These are phyloP conservation scores for Candida andamanensis DNA, from an alignment of 805 yeast genomes.

Conservation along the genomic window DNA sequence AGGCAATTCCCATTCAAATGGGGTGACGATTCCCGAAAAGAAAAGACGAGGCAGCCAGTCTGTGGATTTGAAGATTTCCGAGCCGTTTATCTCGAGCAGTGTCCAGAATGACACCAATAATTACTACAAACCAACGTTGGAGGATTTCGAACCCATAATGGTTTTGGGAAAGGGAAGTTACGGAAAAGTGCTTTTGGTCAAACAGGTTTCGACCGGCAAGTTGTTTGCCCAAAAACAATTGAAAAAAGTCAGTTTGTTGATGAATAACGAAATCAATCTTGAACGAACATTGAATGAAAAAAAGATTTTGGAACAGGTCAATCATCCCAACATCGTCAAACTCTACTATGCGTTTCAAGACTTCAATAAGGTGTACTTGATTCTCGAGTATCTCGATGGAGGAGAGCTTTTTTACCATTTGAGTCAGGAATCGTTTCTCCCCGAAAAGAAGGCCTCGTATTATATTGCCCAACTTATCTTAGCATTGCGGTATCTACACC, in stretches of 20 bases:
- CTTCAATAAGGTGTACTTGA: slow-evolving; percentile 36
- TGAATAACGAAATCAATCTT: slow-evolving; percentile 24
- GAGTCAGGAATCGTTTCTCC: slow-evolving; percentile 19
- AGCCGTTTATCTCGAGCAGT: slow-evolving; percentile 12
- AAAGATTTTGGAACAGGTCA: slow-evolving; percentile 35
- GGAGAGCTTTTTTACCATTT: slow-evolving; percentile 44
- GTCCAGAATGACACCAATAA: slow-evolving; percentile 4
- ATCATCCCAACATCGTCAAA: slow-evolving; percentile 42
- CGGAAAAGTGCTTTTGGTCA: slow-evolving; percentile 39
- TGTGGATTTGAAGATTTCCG: slow-evolving; percentile 9
- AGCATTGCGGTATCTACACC: slow-evolving; percentile 36
- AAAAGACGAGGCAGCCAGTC: slow-evolving; percentile 10
- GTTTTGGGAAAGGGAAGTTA: slow-evolving; percentile 42
- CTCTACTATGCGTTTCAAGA: slow-evolving; percentile 43
- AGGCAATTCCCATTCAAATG: not conserved
- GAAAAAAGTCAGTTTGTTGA: slow-evolving; percentile 31
- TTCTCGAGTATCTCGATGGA: slow-evolving; percentile 42
- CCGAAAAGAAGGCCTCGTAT: slow-evolving; percentile 35
- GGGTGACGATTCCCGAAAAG: slow-evolving; percentile 3
- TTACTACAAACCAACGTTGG: slow-evolving; percentile 14
- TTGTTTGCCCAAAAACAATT: slow-evolving; percentile 42
- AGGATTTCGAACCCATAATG: slow-evolving; percentile 39
- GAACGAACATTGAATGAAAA: slow-evolving; percentile 38
- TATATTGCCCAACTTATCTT: slow-evolving; percentile 40
- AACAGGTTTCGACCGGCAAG: slow-evolving; percentile 32